Evolutionary conservation across 2,329 filamentous ascomycete genomes (phyloP).

Genomic region (Fusarium siculi): DNA sequence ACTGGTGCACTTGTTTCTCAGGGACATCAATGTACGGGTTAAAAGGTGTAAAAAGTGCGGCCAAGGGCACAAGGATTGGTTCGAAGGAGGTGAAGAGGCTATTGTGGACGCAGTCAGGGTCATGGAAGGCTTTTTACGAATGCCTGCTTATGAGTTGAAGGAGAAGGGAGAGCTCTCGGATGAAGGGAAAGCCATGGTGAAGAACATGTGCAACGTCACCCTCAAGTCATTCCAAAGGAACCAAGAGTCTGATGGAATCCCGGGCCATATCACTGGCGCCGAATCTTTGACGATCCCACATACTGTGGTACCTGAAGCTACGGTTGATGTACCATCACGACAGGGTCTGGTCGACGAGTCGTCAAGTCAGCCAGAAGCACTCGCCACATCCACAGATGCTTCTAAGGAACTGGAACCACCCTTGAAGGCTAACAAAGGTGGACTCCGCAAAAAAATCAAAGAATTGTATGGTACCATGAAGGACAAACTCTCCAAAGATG

Average conservation of each 20-base stretch:
- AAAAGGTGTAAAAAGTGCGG: conserved; percentile 1
- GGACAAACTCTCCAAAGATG: not conserved
- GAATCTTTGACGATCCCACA: not conserved
- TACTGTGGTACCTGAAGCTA: not conserved
- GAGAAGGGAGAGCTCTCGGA: not conserved
- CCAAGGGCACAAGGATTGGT: conserved; percentile 15
- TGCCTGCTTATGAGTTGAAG: conserved; percentile 11
- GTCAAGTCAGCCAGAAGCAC: not conserved
- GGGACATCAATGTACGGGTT: not conserved
- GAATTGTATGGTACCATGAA: not conserved
- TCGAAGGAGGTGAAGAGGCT: not conserved
- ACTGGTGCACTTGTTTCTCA: conserved; percentile 2
- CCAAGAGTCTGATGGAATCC: not conserved
- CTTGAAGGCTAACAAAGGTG: not conserved
- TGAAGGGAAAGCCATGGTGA: not conserved
- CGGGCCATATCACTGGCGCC: not conserved
- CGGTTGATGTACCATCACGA: not conserved
- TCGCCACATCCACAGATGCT: too few relatives aligned
- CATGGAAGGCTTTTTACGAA: conserved; percentile 20
- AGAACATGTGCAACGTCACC: conserved; percentile 9
- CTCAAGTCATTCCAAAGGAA: not conserved
- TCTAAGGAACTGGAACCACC: not conserved
- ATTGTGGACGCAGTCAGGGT: conserved; percentile 2
- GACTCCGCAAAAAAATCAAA: not conserved
- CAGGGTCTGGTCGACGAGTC: not conserved